These are phyloP conservation scores for Mortierella sp. DNA, from an alignment of 371 early-diverging fungal genomes.

Conservation along the genomic window DNA sequence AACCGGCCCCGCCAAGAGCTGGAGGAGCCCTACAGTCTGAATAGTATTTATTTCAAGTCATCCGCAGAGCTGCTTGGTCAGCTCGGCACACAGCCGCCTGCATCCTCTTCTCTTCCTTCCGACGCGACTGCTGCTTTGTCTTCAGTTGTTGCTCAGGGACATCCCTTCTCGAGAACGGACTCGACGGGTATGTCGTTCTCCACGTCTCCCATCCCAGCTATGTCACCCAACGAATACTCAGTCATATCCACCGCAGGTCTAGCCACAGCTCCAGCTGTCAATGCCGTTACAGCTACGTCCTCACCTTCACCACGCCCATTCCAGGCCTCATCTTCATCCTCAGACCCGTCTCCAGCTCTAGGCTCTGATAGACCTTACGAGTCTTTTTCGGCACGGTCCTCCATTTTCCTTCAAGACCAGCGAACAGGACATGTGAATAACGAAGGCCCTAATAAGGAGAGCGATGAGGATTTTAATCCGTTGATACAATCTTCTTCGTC, in stretches of 20 bases:
- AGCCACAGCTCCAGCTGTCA: slow-evolving; percentile 1
- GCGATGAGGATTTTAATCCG: neutral
- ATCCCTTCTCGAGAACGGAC: slow-evolving; percentile 8
- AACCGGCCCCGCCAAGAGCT: neutral
- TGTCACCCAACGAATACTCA: neutral
- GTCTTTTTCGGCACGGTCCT: neutral
- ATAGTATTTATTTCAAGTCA: slow-evolving; percentile 34
- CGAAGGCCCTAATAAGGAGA: neutral
- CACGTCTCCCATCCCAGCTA: neutral
- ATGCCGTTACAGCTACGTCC: slow-evolving; percentile 1
- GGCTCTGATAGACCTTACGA: slow-evolving; percentile 5
- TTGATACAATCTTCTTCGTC: slow-evolving; percentile 20
- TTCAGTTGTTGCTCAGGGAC: too few relatives aligned
- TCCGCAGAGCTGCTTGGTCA: slow-evolving; percentile 13
- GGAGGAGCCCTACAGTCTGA: slow-evolving; percentile 25
- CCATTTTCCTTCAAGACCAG: neutral
- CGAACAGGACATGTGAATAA: neutral
- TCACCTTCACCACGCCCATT: slow-evolving; percentile 13
- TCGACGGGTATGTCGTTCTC: slow-evolving; percentile 3
- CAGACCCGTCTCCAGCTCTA: neutral
- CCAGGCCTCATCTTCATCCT: neutral
- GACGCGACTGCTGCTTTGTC: neutral
- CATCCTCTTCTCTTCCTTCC: neutral
- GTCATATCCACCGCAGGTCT: neutral
- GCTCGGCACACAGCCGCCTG: neutral